Evolutionary conservation across 371 early-diverging fungal species (phyloP), one percentile per base, ranked within the genome.

Genomic region (Circinella umbellata): DNA sequence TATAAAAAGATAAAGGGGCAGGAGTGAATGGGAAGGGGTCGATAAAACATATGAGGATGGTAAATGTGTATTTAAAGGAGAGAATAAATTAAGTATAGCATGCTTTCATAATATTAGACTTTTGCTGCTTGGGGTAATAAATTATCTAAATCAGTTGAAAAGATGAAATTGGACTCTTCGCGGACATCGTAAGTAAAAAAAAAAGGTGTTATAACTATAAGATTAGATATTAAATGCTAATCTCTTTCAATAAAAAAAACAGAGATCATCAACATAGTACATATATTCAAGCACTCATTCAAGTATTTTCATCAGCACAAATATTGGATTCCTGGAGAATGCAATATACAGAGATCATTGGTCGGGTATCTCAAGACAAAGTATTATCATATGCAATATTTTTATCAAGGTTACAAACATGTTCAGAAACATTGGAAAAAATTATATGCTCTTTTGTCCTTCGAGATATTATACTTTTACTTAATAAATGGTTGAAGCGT

Each of bases 401-500:
- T 14, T 42, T 77, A 51, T 37, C 59, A n/a, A 72, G 66, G 34
- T 55, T 68, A 5, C 39, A 64, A 35, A 46, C 54, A 36, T 77
- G 78, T 59, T 64, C 66, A 15, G 75, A 73, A 3, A 65, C 72
- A 11, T 61, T 82, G 49, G 55, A 69, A 34, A 61, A 54, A 6
- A 61, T 77, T 37, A 68, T 83, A 14, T 77, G 79, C 69, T 74
- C 75, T 14, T 79, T 80, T 68, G 75, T 80, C 36, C 53, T 83
- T 49, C 77, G 77, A 48, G 83, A 83, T 47, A 73, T 80, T 51
- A 68, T 73, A 17, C 66, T 73, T 27, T 65, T 83, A 13, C 63
- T 83, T 8, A 68, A 75, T 55, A 78, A 80, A 63, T 83, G 83
- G 83, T 55, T 79, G 35, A 80, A 80, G 60, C 69, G 76, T n/a